phyloP scores from a whole-genome alignment of 352 stramenopile species.

The Pythium folliculosum region DNA sequence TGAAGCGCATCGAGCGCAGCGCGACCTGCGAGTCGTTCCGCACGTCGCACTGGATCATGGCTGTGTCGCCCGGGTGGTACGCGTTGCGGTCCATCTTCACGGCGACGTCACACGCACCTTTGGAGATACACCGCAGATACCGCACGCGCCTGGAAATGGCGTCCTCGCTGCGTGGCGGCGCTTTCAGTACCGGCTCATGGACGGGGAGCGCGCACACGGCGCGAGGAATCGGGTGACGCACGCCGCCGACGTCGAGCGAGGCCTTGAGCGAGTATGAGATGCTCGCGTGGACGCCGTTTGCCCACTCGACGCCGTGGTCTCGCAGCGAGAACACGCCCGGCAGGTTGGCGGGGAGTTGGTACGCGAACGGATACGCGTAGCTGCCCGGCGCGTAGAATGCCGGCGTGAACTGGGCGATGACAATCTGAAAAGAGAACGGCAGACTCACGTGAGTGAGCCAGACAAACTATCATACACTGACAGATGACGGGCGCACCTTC shows the following conservation, averaged over 20 bases:
- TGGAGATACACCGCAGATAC: slow-evolving; percentile 63
- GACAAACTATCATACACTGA: too few species aligned
- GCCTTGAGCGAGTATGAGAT: slow-evolving; percentile 73
- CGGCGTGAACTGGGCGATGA: not conserved
- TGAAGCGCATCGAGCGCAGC: slow-evolving; percentile 52
- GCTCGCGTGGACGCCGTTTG: slow-evolving; percentile 43
- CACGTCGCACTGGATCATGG: slow-evolving; percentile 57
- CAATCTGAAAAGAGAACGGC: not conserved
- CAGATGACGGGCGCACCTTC: slow-evolving; percentile 28
- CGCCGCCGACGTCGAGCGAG: slow-evolving; percentile 49
- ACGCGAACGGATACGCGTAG: not conserved
- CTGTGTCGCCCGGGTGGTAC: slow-evolving; percentile 55
- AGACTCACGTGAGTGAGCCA: too few species aligned
- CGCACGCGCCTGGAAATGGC: not conserved
- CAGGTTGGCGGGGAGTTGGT: not conserved
- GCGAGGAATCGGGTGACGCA: slow-evolving; percentile 15
- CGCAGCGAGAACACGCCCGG: not conserved
- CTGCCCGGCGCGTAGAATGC: not conserved
- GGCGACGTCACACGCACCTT: slow-evolving; percentile 44
- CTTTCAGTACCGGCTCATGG: not conserved
- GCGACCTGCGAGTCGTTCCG: slow-evolving; percentile 52
- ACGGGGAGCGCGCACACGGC: not conserved
- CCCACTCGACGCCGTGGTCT: slow-evolving; percentile 30
- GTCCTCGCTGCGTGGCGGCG: not conserved
- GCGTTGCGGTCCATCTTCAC: slow-evolving; percentile 71